phyloP scores from a whole-genome alignment of 2,329 filamentous ascomycete genomes.

The Pochonia chlamydosporia region DNA sequence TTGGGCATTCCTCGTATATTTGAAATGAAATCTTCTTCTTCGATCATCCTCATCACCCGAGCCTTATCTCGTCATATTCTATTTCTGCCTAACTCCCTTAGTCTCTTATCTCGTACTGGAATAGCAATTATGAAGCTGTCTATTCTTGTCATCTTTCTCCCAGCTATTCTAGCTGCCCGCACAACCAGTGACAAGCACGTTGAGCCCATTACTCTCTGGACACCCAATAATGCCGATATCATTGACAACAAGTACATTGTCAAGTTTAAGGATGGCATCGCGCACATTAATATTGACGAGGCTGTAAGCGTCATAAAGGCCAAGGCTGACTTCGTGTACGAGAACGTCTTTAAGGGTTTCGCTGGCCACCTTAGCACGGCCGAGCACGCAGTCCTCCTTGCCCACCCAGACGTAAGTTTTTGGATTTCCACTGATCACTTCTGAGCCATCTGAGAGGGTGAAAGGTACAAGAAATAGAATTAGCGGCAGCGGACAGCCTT shows the following conservation, averaged over 20 bases:
- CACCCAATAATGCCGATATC: conserved; percentile 12
- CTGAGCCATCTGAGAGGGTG: too few species aligned
- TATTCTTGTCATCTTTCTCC: conserved; percentile 18
- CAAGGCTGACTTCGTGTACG: conserved; percentile 19
- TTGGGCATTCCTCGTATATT: not conserved
- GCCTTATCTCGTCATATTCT: not conserved
- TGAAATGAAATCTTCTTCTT: not conserved
- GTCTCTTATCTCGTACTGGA: not conserved
- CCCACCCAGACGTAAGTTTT: conserved; percentile 16
- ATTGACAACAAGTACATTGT: conserved; percentile 25
- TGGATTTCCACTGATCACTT: not conserved
- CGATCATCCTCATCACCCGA: conserved; percentile 4
- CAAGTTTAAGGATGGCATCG: conserved; percentile 19
- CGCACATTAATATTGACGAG: conserved; percentile 9
- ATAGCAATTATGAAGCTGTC: conserved; percentile 17
- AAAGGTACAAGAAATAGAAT: too few species aligned
- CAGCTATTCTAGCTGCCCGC: conserved; percentile 16
- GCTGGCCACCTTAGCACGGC: conserved; percentile 14
- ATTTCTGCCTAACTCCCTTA: not conserved
- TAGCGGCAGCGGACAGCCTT: too few species aligned
- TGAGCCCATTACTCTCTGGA: conserved; percentile 19
- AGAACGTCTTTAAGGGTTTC: conserved; percentile 18
- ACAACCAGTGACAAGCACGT: conserved; percentile 13
- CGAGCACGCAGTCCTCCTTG: conserved; percentile 15
- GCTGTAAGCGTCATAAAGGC: conserved; percentile 12